Conservation (phyloP, 352 stramenopile genomes). For the Phytophthora macrochlamydospora region DNA sequence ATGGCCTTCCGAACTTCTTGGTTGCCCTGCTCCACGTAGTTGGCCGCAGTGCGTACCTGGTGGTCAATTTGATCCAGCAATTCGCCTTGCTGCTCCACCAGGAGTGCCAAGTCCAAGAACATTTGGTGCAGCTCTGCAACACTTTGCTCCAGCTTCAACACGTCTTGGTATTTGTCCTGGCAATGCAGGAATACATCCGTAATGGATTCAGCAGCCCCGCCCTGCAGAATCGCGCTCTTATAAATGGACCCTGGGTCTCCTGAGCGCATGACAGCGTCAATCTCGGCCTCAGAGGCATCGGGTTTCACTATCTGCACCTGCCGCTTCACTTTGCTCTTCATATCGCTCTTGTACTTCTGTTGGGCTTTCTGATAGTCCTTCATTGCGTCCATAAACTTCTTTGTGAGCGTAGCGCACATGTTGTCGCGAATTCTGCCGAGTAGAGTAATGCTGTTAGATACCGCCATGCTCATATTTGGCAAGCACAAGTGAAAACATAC, state of each 20-base stretch:
- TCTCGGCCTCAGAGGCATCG: constrained; percentile 96
- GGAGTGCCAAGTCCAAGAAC: constrained; percentile 98
- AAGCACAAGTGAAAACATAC: constrained; percentile 16
- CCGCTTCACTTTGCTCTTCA: constrained; percentile 98
- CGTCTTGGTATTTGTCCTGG: constrained; percentile 98
- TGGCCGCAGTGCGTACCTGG: constrained; percentile 91
- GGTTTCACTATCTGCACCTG: constrained; percentile 99
- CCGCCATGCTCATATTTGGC: not conserved
- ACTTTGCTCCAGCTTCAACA: constrained; percentile 95
- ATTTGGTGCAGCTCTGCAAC: constrained; percentile 99
- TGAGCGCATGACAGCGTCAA: constrained; percentile 96
- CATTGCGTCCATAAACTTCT: constrained; percentile 99
- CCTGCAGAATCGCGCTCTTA: constrained; percentile 82
- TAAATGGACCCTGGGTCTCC: constrained; percentile 84
- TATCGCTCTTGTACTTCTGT: constrained; percentile 97
- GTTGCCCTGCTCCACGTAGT: constrained; percentile 98
- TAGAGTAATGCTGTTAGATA: constrained; percentile 1
- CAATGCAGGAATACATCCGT: constrained; percentile 95
- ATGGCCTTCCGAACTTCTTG: constrained; percentile 95
- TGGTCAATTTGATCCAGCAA: constrained; percentile 99
- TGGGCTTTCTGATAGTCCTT: constrained; percentile 98
- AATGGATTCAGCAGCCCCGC: constrained; percentile 74
- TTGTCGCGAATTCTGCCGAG: constrained; percentile 94
- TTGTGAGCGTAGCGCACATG: constrained; percentile 96
- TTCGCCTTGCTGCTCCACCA: constrained; percentile 98